These are phyloP conservation scores for Cryptomeria japonica DNA, from an alignment of 75 land plant genomes.

Conservation along the genomic window DNA sequence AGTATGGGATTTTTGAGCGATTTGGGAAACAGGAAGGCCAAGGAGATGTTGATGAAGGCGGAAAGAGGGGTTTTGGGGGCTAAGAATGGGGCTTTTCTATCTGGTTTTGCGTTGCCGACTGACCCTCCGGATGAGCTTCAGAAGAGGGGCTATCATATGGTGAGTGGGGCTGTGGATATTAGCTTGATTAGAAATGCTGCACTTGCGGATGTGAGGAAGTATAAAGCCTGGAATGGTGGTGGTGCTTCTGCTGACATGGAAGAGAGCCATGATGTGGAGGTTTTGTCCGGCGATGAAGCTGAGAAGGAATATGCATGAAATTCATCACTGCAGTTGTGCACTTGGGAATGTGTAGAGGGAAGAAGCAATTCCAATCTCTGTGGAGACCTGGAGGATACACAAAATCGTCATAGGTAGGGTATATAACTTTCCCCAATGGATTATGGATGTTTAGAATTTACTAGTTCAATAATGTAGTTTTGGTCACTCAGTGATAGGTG, in stretches of 20 bases:
- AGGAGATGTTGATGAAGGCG: slow-evolving; percentile 38
- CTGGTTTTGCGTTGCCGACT: slow-evolving; percentile 67
- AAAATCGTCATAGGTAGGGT: neutral
- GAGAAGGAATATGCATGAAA: neutral
- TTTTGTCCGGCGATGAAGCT: neutral
- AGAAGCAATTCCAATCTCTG: neutral
- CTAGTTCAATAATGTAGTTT: neutral
- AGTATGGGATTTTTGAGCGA: slow-evolving; percentile 74
- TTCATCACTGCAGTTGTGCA: neutral
- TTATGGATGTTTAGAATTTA: neutral
- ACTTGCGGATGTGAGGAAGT: slow-evolving; percentile 54
- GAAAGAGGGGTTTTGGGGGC: slow-evolving; percentile 44
- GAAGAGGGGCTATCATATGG: slow-evolving; percentile 77
- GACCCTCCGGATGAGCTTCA: slow-evolving; percentile 50
- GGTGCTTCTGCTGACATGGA: neutral
- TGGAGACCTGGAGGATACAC: neutral
- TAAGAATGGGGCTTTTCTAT: slow-evolving; percentile 34
- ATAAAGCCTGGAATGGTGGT: slow-evolving; percentile 17
- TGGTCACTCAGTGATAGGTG: neutral
- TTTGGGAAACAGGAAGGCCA: slow-evolving; percentile 65
- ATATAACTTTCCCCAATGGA: neutral
- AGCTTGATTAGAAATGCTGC: slow-evolving; percentile 61
- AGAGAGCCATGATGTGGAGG: slow-evolving; percentile 8
- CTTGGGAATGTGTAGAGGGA: neutral
- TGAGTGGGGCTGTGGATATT: slow-evolving; percentile 65